Evolutionary conservation across 345 rosid species (phyloP).

Genomic region (Salix dunnii): DNA sequence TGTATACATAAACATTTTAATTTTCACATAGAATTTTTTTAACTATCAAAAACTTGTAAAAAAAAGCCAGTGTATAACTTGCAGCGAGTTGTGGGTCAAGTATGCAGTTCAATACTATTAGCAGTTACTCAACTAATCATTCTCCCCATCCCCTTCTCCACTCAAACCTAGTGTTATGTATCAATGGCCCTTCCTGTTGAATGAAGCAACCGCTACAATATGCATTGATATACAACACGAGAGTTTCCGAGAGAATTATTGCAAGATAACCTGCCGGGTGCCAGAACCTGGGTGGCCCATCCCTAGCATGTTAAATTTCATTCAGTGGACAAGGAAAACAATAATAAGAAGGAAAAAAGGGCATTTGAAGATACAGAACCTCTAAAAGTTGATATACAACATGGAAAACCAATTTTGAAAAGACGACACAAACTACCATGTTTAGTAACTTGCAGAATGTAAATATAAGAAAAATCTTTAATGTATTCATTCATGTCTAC

Average conservation of each 20-base stretch:
- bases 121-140: too few species aligned
- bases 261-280: background rate
- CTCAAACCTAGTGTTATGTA: background rate
- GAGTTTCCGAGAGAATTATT: too few species aligned
- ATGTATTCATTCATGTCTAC: background rate
- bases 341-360: background rate
- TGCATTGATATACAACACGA: too few species aligned
- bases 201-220: background rate
- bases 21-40: too few species aligned
- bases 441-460: background rate
- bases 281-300: background rate
- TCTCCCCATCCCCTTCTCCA: background rate
- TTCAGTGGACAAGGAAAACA: background rate
- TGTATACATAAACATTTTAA: too few species aligned
- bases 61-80: too few species aligned
- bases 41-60: too few species aligned
- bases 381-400: background rate
- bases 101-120: too few species aligned
- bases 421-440: background rate
- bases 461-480: background rate
- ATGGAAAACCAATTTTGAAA: background rate
- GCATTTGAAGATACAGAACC: background rate
- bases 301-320: background rate
- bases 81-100: too few species aligned
- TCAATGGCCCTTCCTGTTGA: background rate